Percentiles rank a stretch among this genome's conserved stretches.
Evolutionary conservation across 192 early-diverging fungal species (phyloP).

Genomic region (Haplosporangium gracile): DNA sequence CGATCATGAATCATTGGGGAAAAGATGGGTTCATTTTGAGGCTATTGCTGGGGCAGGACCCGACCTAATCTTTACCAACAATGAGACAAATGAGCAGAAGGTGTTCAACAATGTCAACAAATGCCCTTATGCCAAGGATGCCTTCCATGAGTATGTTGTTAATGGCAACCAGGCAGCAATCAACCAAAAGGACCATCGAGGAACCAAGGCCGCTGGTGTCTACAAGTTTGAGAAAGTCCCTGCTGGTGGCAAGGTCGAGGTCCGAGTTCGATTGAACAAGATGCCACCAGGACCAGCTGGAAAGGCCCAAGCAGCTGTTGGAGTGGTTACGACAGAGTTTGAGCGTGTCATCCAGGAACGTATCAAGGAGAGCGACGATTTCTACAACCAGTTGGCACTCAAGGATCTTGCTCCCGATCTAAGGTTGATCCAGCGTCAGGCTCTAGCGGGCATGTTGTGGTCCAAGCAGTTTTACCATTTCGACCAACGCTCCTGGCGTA

Average conservation of each 20-base stretch:
- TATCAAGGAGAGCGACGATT: conserved; percentile 30
- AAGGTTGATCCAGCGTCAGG: conserved; percentile 31
- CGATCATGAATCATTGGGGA: conserved; percentile 25
- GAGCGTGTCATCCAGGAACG: conserved; percentile 27
- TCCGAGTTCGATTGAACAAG: conserved; percentile 37
- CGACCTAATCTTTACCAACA: conserved; percentile 62
- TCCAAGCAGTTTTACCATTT: conserved; percentile 55
- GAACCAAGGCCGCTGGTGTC: conserved; percentile 63
- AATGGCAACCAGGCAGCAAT: conserved; percentile 46
- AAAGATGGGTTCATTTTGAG: conserved; percentile 41
- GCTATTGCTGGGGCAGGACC: conserved; percentile 6
- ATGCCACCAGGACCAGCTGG: not conserved
- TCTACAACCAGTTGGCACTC: conserved; percentile 16
- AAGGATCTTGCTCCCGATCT: conserved; percentile 24
- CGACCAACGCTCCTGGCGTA: conserved; percentile 47
- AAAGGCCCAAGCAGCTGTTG: not conserved
- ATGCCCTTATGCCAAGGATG: conserved; percentile 57
- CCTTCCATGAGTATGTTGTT: conserved; percentile 60
- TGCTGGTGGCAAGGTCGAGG: conserved; percentile 42
- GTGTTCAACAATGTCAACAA: conserved; percentile 60
- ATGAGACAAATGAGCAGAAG: conserved; percentile 60
- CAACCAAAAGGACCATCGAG: conserved; percentile 41
- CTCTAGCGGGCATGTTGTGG: conserved; percentile 52
- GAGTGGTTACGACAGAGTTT: conserved; percentile 14
- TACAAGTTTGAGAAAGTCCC: conserved; percentile 60